A percentile compares a stretch with the other conserved stretches of the same genome.
phyloP scores from a whole-genome alignment of 805 yeast species.

The Pichia ethanolica region DNA sequence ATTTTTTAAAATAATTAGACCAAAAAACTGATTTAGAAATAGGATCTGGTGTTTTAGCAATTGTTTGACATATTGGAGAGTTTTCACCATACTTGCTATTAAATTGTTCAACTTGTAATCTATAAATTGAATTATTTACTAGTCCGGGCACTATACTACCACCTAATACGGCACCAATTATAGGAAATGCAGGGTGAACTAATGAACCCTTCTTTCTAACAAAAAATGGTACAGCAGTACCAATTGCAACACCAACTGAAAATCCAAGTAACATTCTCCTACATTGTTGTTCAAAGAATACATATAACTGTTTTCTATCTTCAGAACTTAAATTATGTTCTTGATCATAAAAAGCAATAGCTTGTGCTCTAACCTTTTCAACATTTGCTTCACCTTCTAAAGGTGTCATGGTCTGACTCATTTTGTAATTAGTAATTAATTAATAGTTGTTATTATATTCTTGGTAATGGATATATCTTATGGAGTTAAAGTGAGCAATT shows the following conservation, averaged over 20 bases:
- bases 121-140: constrained; percentile 25
- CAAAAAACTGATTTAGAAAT: constrained; percentile 28
- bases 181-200: constrained; percentile 35
- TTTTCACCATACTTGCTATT: constrained; percentile 20
- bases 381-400: constrained; percentile 11
- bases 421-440: not conserved
- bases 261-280: constrained; percentile 31
- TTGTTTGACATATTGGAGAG: constrained; percentile 16
- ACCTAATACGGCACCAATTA: constrained; percentile 35
- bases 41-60: constrained; percentile 23
- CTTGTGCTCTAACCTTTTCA: constrained; percentile 34
- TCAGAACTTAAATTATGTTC: constrained; percentile 35
- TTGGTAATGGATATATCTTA: no score
- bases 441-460: no score
- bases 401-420: not conserved
- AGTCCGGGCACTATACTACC: constrained; percentile 29
- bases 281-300: constrained; percentile 31
- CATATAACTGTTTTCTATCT: constrained; percentile 37
- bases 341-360: constrained; percentile 41
- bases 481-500: not conserved
- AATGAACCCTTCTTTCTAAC: constrained; percentile 28
- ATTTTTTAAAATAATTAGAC: constrained; percentile 45
- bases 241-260: constrained; percentile 34
- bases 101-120: constrained; percentile 26
- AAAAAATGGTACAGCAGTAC: constrained; percentile 37